Evolutionary conservation across 495 filamentous ascomycete species (phyloP).

Genomic region (Echria macrotheca): DNA sequence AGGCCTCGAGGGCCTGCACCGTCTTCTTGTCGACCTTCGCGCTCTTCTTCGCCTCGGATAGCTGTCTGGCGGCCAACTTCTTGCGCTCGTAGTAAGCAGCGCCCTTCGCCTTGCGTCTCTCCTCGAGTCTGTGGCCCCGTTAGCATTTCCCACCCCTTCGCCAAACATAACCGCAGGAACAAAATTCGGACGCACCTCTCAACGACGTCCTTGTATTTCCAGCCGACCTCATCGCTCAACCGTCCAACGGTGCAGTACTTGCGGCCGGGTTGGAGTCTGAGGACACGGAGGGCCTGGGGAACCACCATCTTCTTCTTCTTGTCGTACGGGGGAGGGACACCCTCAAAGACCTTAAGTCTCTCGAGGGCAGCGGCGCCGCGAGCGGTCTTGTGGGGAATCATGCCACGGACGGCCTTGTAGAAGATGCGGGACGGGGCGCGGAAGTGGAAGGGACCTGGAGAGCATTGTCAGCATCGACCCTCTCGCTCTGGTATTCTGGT

Average conservation of each 20-base stretch:
- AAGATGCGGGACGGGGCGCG: slow-evolving; percentile 97
- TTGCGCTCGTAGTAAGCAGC: slow-evolving; percentile 99
- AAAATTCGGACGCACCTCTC: slow-evolving; percentile 88
- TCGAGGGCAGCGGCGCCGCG: slow-evolving; percentile 94
- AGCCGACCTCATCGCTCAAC: slow-evolving; percentile 97
- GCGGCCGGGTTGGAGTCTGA: slow-evolving; percentile 93
- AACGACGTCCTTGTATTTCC: slow-evolving; percentile 99
- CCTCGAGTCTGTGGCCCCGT: slow-evolving; percentile 74
- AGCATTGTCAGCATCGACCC: slow-evolving; percentile 35
- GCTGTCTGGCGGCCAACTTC: slow-evolving; percentile 86
- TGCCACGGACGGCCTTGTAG: slow-evolving; percentile 99
- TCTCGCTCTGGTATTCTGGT: too few species aligned
- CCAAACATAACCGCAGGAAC: too few species aligned
- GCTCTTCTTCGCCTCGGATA: slow-evolving; percentile 85
- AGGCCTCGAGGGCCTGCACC: slow-evolving; percentile 48
- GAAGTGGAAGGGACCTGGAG: slow-evolving; percentile 96
- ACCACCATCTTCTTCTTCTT: slow-evolving; percentile 99
- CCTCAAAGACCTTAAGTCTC: slow-evolving; percentile 99
- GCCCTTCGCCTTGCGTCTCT: slow-evolving; percentile 98
- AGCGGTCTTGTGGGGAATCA: slow-evolving; percentile 99
- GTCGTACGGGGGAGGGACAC: slow-evolving; percentile 97
- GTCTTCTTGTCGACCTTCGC: slow-evolving; percentile 74
- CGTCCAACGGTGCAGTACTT: slow-evolving; percentile 99
- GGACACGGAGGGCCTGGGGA: slow-evolving; percentile 90
- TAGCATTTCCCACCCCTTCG: slow-evolving; percentile 33